Percentiles rank a stretch among this genome's conserved stretches.
Conservation (phyloP, 2,329 filamentous ascomycete species). For the Aspergillus floridensis region DNA sequence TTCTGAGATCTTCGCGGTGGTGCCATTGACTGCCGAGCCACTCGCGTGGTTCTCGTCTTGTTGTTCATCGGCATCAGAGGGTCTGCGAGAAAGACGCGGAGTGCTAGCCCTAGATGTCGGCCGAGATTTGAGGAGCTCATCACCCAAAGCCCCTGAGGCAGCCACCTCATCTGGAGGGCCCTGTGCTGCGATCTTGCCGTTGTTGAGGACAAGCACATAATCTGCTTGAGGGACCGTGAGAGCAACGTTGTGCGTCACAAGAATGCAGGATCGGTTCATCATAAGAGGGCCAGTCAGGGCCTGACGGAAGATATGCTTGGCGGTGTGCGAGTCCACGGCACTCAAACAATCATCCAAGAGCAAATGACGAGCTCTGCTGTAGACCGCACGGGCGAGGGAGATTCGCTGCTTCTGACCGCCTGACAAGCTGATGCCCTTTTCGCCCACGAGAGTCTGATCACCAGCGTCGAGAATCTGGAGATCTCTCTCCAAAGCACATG, state of each 20-base stretch:
- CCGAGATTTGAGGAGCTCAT: conserved; percentile 75
- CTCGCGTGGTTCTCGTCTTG: conserved; percentile 54
- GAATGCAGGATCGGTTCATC: conserved; percentile 82
- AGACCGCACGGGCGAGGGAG: conserved; percentile 92
- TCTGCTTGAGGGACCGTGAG: conserved; percentile 78
- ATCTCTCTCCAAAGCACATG: conserved; percentile 87
- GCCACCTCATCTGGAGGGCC: conserved; percentile 78
- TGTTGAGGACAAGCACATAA: conserved; percentile 80
- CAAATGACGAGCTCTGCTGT: conserved; percentile 87
- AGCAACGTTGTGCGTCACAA: conserved; percentile 94
- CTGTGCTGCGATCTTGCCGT: conserved; percentile 74
- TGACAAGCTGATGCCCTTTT: conserved; percentile 95
- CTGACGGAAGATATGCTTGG: conserved; percentile 96
- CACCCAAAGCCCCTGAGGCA: conserved; percentile 80
- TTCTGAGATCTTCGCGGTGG: conserved; percentile 40
- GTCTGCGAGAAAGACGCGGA: conserved; percentile 70
- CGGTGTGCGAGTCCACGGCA: conserved; percentile 94
- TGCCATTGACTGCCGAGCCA: conserved; percentile 38
- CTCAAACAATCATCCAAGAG: conserved; percentile 93
- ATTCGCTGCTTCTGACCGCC: conserved; percentile 98
- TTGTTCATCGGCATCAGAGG: conserved; percentile 69
- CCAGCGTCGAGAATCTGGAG: conserved; percentile 88
- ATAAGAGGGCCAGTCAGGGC: conserved; percentile 88
- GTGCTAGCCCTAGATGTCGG: conserved; percentile 70
- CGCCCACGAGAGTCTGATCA: conserved; percentile 89